A percentile compares a stretch with the other conserved stretches of the same genome.
phyloP scores from a whole-genome alignment of 257 asterid genomes.

The Solanum piurae region DNA sequence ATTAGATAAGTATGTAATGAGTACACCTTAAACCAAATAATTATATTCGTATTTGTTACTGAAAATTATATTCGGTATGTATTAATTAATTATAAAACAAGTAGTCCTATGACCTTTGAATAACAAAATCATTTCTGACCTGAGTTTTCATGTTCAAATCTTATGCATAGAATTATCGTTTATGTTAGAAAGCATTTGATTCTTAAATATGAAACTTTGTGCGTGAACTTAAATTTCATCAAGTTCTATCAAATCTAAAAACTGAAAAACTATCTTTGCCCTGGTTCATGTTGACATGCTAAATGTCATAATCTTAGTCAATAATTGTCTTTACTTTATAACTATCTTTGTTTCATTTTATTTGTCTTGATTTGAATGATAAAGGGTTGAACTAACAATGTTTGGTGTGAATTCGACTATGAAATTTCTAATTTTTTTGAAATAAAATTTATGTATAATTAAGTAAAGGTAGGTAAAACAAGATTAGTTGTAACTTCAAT shows the following conservation, averaged over 20 bases:
- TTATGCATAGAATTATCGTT: neutral
- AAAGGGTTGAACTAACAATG: neutral
- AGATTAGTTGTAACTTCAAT: neutral
- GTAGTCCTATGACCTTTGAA: no score
- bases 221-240: no score
- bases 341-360: no score
- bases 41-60: neutral
- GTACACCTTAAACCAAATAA: neutral
- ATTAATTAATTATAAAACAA: no score
- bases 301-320: neutral
- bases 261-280: neutral
- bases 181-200: no score
- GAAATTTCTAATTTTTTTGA: neutral
- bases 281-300: neutral
- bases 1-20: neutral
- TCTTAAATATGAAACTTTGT: no score
- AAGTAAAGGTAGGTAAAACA: neutral
- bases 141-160: neutral
- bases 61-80: neutral
- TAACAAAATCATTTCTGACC: no score
- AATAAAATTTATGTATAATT: neutral
- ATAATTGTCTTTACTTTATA: no score
- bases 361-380: no score
- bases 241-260: neutral
- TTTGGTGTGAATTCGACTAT: neutral